A percentile compares a stretch with the other conserved stretches of the same genome.
phyloP scores from a whole-genome alignment of 306 rosid species.

The Trifolium fragiferum region DNA sequence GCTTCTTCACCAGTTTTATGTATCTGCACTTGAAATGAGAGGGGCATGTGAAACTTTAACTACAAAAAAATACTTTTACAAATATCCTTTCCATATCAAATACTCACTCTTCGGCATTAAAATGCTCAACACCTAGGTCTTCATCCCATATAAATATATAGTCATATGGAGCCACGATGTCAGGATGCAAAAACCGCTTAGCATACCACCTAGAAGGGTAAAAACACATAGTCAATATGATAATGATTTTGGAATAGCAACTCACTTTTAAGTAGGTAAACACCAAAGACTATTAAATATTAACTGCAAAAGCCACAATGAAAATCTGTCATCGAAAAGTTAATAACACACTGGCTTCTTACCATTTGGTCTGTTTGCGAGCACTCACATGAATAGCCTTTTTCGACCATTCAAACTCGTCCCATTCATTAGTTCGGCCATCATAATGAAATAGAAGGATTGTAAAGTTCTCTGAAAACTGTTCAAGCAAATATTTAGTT shows the following conservation, averaged over 20 bases:
- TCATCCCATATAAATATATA: slow-evolving; percentile 98
- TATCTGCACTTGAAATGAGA: slow-evolving; percentile 57
- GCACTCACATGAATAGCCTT: slow-evolving; percentile 89
- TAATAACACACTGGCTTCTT: slow-evolving; percentile 26
- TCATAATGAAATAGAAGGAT: slow-evolving; percentile 95
- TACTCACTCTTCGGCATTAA: slow-evolving; percentile 89
- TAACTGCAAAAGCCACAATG: background rate
- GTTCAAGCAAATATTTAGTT: slow-evolving; percentile 46
- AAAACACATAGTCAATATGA: slow-evolving; percentile 28
- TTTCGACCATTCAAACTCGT: slow-evolving; percentile 94
- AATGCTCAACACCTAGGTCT: slow-evolving; percentile 97
- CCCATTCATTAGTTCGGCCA: slow-evolving; percentile 95
- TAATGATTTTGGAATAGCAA: slow-evolving; percentile 23
- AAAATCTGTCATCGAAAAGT: slow-evolving; percentile 1
- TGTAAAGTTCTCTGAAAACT: slow-evolving; percentile 91
- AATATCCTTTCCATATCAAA: slow-evolving; percentile 30
- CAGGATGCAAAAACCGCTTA: slow-evolving; percentile 96
- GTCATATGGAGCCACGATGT: slow-evolving; percentile 96
- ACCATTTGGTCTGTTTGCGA: slow-evolving; percentile 96
- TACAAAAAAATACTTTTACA: background rate
- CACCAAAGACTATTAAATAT: background rate
- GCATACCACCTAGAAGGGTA: slow-evolving; percentile 86
- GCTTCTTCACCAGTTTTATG: slow-evolving; percentile 82
- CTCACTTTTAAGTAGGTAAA: slow-evolving; percentile 13
- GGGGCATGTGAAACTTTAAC: slow-evolving; percentile 14